Base-by-base conservation (phyloP, 1,139 yeast species). In the Eremothecium gossypii region DNA sequence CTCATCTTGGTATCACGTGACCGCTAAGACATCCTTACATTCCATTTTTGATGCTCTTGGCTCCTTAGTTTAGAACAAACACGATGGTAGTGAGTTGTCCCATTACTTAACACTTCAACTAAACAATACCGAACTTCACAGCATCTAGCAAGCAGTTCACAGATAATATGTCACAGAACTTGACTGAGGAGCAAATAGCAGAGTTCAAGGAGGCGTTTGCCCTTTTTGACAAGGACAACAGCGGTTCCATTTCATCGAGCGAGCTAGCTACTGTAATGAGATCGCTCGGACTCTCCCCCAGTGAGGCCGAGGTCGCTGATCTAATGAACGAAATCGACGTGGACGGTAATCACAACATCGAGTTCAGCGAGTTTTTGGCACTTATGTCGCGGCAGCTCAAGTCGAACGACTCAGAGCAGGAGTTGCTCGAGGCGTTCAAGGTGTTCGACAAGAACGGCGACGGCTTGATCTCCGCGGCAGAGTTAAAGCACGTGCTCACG, bases 191-290 rank as follows among this genome's bases (percentile, higher is more conserved):
- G 68, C 98, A 91, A 70, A 86, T 89, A 59, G 84, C 93, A 49
- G 97, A 93, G 61, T 91, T 91, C 68, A 87, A 86, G 67, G 98
- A 91, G 71, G 98, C 98, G 9, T 91, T 91, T 64, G 85, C 96
- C 45, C 76, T 91, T 52, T 91, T 91, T 56, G 97, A 91, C 70
- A 87, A 86, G 67, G 96, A 91, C 64, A 83, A 89, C 57, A 97
- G 89, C 68, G 98, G 97, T 49, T 76, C 86, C 63, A 91, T 91
- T 70, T 87, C 96, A 49, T 85, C 96, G 57, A 79, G 84, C 61
- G 98, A 91, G 67, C 74, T 91, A 57, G 97, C 98, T 52, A 87
- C 96, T 8, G 98, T 91, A 44, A 91, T 91, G 98, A 81, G 98
- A 68, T 85, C 96, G 12, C 73, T 91, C 61, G 98, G 97, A 38